Evolutionary conservation across 2,329 filamentous ascomycete species (phyloP), one percentile per base, ranked within the genome.

Genomic region (Verticillium zaregamsianum): DNA sequence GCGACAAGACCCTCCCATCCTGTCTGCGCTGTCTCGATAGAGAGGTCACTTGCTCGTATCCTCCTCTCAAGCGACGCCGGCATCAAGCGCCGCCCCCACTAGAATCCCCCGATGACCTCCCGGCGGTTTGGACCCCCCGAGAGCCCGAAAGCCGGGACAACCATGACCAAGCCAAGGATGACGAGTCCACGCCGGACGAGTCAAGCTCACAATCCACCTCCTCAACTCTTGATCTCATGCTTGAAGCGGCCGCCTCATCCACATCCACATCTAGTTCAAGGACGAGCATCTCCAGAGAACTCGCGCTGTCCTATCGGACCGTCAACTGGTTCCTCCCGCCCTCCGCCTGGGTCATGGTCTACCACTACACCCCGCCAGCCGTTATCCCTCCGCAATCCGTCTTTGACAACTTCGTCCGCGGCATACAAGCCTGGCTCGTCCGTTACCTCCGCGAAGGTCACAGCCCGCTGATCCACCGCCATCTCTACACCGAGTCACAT

Each of bases 381-480:
- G 25, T 28, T 28, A 28, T 28, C n/a, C 37, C 23, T 20, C 17
- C 9, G 37, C 23, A 4, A 11, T 17, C 31, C 9, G 39, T 25
- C 20, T 31, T 45, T 5, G 37, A 59, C 37, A 40, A 64, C 37
- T 62, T 65, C 39, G 49, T 66, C 58, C 59, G 40, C 25, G 57
- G 49, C 5, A 11, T 65, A 2, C 54, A 59, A 28, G n/a, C 28
- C 3, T 70, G 68, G 68, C 62, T 70, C 3, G 55, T 28, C 17
- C 60, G 64, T 55, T 70, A 67, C 65, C 58, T 66, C 40, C 56
- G 59, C 15, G 61, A 61, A 55, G 65, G 65, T 14, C 66, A 61
- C 52, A 67, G 65, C 52, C 63, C 66, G 3, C 69, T 70, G 54
- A 69, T 70, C 39, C 69, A 70, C 56, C 23, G 57, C 7, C 61